These are phyloP conservation scores for Penicillium bialowiezense DNA, from an alignment of 495 filamentous ascomycete genomes.

Conservation along the genomic window DNA sequence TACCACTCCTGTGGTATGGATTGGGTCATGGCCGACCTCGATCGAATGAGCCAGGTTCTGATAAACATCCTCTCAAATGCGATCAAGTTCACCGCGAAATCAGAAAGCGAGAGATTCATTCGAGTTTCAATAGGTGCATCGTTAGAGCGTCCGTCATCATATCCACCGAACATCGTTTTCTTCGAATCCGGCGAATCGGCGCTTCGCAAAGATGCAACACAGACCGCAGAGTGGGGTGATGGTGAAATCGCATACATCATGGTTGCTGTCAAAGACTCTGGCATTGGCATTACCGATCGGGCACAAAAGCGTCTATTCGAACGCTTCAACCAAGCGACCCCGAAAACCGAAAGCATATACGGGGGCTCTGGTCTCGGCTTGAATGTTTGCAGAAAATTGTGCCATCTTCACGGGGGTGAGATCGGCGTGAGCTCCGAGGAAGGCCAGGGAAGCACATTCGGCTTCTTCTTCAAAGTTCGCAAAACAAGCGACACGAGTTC, in stretches of 20 bases:
- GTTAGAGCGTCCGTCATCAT: slow-evolving; percentile 44
- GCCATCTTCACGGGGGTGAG: slow-evolving; percentile 79
- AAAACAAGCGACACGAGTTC: slow-evolving; percentile 28
- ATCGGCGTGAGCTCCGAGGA: slow-evolving; percentile 74
- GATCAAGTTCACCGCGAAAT: slow-evolving; percentile 68
- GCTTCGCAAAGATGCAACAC: slow-evolving; percentile 42
- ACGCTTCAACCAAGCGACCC: slow-evolving; percentile 76
- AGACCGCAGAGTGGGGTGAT: slow-evolving; percentile 60
- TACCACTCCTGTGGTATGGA: slow-evolving; percentile 55
- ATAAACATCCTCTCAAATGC: slow-evolving; percentile 77
- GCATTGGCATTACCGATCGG: slow-evolving; percentile 68
- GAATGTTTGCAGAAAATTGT: slow-evolving; percentile 75
- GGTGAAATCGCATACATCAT: slow-evolving; percentile 68
- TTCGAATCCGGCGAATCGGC: slow-evolving; percentile 44
- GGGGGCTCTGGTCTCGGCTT: slow-evolving; percentile 81
- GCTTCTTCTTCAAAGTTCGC: slow-evolving; percentile 72
- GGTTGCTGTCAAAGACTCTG: slow-evolving; percentile 74
- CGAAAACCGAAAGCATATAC: slow-evolving; percentile 75
- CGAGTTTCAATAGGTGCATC: slow-evolving; percentile 69
- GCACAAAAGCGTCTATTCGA: slow-evolving; percentile 76
- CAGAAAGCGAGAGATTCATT: slow-evolving; percentile 55
- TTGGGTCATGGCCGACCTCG: slow-evolving; percentile 70
- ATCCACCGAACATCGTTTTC: slow-evolving; percentile 48
- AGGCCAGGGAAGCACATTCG: slow-evolving; percentile 76
- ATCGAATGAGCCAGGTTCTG: slow-evolving; percentile 68